These are phyloP conservation scores for Nemania bipapillata DNA, from an alignment of 2,329 filamentous ascomycete genomes.

Conservation along the genomic window DNA sequence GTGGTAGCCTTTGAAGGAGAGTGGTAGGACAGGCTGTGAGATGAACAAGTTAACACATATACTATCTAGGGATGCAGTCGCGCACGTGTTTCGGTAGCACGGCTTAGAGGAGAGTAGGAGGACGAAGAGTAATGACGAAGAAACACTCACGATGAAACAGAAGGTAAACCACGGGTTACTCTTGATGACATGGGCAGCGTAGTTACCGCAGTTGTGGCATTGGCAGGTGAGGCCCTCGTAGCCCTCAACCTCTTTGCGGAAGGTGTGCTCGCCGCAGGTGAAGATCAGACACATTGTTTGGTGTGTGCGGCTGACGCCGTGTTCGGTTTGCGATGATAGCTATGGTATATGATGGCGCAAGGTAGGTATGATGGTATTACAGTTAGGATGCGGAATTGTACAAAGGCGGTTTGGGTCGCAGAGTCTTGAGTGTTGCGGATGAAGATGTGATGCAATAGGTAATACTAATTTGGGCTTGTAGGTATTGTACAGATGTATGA, in stretches of 20 bases:
- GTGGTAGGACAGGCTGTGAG: constrained; percentile 73
- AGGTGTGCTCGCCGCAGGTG: constrained; percentile 70
- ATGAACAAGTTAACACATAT: constrained; percentile 23
- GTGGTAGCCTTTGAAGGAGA: constrained; percentile 73
- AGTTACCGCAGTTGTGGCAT: constrained; percentile 75
- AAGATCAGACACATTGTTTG: constrained; percentile 70
- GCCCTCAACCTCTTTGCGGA: constrained; percentile 68
- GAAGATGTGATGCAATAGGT: background rate
- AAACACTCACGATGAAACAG: constrained; percentile 72
- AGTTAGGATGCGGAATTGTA: background rate
- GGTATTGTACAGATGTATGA: constrained; percentile 3
- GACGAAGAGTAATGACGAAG: background rate
- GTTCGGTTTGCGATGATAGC: background rate
- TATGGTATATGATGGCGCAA: background rate
- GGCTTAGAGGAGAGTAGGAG: background rate
- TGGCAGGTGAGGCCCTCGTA: constrained; percentile 71
- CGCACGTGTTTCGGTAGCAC: background rate
- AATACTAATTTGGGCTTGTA: background rate
- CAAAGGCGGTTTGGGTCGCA: background rate
- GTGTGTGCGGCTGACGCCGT: constrained; percentile 19
- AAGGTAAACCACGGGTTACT: constrained; percentile 80
- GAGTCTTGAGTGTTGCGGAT: background rate
- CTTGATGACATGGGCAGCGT: constrained; percentile 69
- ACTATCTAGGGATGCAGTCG: background rate
- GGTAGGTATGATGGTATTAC: background rate